Conservation (phyloP, 306 rosid species). For the Begonia peltatifolia region DNA sequence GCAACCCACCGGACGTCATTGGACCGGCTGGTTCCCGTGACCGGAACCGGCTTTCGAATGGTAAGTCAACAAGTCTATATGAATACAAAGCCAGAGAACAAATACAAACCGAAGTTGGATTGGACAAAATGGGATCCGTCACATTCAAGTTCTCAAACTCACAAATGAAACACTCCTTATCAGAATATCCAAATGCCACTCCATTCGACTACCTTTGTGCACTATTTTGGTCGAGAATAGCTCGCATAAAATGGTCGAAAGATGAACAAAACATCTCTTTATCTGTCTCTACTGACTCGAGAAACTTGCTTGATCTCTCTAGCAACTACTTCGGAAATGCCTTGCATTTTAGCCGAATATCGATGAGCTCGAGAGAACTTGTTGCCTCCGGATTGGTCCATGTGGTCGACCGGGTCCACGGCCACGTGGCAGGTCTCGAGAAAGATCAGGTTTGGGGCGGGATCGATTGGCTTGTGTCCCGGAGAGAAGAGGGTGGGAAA, state of each 20-base stretch:
- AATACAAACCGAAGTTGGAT: constrained; percentile 1
- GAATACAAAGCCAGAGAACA: constrained; percentile 4
- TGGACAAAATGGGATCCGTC: constrained; percentile 25
- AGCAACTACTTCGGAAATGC: constrained; percentile 53
- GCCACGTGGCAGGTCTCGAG: constrained; percentile 5
- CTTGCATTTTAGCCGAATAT: constrained; percentile 30
- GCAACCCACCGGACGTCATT: constrained; percentile 19
- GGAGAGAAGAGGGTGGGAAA: constrained; percentile 21
- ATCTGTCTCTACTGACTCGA: constrained; percentile 34
- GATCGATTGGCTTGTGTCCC: constrained; percentile 29
- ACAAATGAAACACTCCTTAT: constrained; percentile 18
- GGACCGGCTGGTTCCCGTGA: background rate
- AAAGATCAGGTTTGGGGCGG: constrained; percentile 20
- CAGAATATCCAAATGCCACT: constrained; percentile 27
- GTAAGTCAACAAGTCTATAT: constrained; percentile 5
- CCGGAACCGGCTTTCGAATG: too few relatives aligned
- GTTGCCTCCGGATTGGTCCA: constrained; percentile 7
- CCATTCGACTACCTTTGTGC: constrained; percentile 54
- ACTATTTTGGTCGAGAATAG: constrained; percentile 43
- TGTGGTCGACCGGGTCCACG: constrained; percentile 4
- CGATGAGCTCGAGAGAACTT: constrained; percentile 10
- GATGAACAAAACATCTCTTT: constrained; percentile 15
- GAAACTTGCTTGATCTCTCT: constrained; percentile 21
- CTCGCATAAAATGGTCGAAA: constrained; percentile 11
- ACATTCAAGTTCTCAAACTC: constrained; percentile 46